Evolutionary conservation across 345 rosid genomes (phyloP), one percentile per base, ranked within the genome.

Genomic region (Sapria himalayana): DNA sequence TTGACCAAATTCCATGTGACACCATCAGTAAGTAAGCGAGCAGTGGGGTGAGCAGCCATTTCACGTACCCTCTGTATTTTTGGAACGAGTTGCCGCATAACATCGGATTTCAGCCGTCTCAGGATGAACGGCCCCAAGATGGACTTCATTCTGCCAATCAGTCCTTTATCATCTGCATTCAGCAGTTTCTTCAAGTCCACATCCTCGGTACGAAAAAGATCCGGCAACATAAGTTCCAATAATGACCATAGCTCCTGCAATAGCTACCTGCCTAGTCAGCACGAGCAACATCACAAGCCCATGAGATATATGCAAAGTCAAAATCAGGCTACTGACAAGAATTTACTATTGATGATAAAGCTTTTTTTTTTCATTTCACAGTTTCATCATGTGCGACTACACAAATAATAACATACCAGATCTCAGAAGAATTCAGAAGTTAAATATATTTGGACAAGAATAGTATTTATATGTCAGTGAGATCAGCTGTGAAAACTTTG

Each of bases 201-300:
- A 56, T 82, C 78, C 52, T 76, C 94, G 15, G 91, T 82, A 23
- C 78, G 76, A 64, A 89, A 89, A 67, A 89, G 75, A 64, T 79
- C 84, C 37, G 94, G 98, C 72, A 89, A 51, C 93, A 82, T 78
- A 63, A 89, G 82, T 60, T 89, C 98, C 66, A 89, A 62, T 41
- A 89, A 55, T 33, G 98, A 82, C 94, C 98, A 82, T 18, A 89
- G 56, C 63, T 89, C 98, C 98, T 89, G 61, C 53, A 67, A 49
- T 32, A 21, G 41, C 21, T 50, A 58, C 31, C 15, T 27, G 49
- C 17, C 25, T 27, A 43, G 17, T 56, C 46, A 58, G 36, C 22
- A 45, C 46, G 44, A 22, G 50, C 29, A 34, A 31, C 21, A 57
- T 39, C 20, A 38, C 29, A 15, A 24, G 20, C 15, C 3, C 7